Evolutionary conservation across 345 rosid genomes (phyloP).

Genomic region (Eucalyptus cloeziana): DNA sequence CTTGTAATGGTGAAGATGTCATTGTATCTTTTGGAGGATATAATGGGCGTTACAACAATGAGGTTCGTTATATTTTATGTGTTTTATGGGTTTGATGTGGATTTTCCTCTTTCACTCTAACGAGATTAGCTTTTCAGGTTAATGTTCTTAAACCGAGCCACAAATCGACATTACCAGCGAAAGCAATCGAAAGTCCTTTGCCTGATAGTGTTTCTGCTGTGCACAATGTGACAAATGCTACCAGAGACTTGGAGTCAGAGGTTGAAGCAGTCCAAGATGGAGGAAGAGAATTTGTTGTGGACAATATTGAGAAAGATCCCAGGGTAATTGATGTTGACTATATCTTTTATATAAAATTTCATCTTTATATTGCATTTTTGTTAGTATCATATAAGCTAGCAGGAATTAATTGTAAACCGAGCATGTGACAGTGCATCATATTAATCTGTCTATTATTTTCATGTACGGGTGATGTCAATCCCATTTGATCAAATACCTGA

Average conservation of each 20-base stretch:
- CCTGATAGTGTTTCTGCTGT: constrained; percentile 82
- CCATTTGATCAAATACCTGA: background rate
- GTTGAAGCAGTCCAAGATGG: constrained; percentile 67
- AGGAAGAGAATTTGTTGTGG: constrained; percentile 82
- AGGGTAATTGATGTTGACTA: constrained; percentile 22
- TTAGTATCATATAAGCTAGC: background rate
- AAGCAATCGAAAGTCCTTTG: constrained; percentile 37
- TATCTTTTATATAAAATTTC: background rate
- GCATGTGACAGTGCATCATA: background rate
- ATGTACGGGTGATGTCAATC: background rate
- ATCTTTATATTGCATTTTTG: background rate
- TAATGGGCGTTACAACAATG: constrained; percentile 89
- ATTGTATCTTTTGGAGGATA: constrained; percentile 93
- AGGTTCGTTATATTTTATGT: constrained; percentile 29
- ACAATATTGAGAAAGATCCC: constrained; percentile 44
- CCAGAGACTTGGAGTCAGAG: constrained; percentile 83
- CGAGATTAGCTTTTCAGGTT: constrained; percentile 28
- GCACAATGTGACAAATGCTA: constrained; percentile 49
- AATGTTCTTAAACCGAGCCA: constrained; percentile 94
- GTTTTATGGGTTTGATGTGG: background rate
- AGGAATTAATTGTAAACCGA: background rate
- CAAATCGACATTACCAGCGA: constrained; percentile 72
- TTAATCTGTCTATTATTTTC: background rate
- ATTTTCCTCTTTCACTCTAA: background rate
- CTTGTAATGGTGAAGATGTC: constrained; percentile 74